phyloP scores from a whole-genome alignment of 345 rosid species.

The Clarkia xantiana region DNA sequence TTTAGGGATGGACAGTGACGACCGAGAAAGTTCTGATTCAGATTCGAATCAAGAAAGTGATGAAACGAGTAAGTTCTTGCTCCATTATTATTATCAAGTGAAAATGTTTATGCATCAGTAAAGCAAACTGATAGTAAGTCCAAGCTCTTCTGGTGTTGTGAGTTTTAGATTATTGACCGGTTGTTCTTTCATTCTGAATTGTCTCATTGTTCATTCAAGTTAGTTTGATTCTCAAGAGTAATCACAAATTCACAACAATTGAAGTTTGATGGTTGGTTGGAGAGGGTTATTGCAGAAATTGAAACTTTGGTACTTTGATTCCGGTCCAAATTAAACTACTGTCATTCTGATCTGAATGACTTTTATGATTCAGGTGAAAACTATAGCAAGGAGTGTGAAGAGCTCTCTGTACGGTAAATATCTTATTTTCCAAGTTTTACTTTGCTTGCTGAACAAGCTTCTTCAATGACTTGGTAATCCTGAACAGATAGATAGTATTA shows the following conservation, averaged over 20 bases:
- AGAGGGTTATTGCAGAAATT: background rate
- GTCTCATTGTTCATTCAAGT: too few species aligned
- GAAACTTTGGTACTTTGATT: too few species aligned
- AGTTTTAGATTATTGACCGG: too few species aligned
- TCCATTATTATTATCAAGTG: background rate
- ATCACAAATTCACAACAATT: too few species aligned
- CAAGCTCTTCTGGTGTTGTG: background rate
- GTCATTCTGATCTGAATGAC: background rate
- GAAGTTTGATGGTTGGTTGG: too few species aligned
- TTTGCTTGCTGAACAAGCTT: background rate
- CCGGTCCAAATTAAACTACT: background rate
- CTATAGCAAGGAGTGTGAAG: constrained; percentile 30
- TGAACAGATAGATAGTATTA: too few species aligned
- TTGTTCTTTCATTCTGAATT: too few species aligned
- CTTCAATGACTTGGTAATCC: background rate
- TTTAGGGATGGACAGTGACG: constrained; percentile 33
- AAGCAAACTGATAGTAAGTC: background rate
- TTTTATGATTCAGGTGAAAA: constrained; percentile 13
- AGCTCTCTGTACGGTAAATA: constrained; percentile 22
- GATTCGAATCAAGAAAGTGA: constrained; percentile 27
- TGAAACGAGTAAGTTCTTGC: constrained; percentile 31
- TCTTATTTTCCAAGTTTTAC: too few species aligned
- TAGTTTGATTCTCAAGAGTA: too few species aligned
- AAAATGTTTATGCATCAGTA: too few species aligned
- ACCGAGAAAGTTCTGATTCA: constrained; percentile 49